Base-by-base conservation (phyloP, 805 yeast species). In the Sugiyamaella marilandica region DNA sequence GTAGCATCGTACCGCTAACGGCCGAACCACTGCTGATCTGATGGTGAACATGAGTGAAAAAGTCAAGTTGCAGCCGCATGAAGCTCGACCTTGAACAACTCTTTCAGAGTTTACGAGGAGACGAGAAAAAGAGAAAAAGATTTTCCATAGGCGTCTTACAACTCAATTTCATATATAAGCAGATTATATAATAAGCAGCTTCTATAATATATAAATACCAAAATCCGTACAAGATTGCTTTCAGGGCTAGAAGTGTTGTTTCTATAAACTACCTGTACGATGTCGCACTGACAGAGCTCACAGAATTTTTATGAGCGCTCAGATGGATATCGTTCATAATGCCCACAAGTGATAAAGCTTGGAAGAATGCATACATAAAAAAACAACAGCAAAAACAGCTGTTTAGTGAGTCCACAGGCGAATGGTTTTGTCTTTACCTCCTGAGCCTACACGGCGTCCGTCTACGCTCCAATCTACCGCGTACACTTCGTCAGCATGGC, bases 391-490 rank as follows among this genome's bases (percentile, higher is more conserved):
- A 24, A 24, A 7, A 24, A 24, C 29, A 3, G 3, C 29, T 24
- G 7, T 5, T 54, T 56, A 70, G 54, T 73, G 73, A n/a, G 94
- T 81, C 99, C 99, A 94, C 54, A 94, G 73, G 63, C 97, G 78
- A 21, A 94, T 90, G 77, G 85, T 85, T 69, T 91, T 94, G 68
- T 94, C 99, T 66, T 90, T 91, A 49, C 99, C 98, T 18, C 98
- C 99, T 67, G 97, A 87, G n/a, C 92, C 95, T 10, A 94, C 98
- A 59, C 84, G 77, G 59, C 80, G 80, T 45, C 99, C 99, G 67
- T 94, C 99, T 52, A 85, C 82, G 73, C 97, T 87, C 99, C 99
- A 94, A 64, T 94, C 99, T 2, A 94, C 97, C 0, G 97, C 95
- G 66, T 81, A 94, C 0, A 94, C 96, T 70, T 94, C 99, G 65